Evolutionary conservation across 495 filamentous ascomycete genomes (phyloP).

Genomic region (Tuber magnatum): DNA sequence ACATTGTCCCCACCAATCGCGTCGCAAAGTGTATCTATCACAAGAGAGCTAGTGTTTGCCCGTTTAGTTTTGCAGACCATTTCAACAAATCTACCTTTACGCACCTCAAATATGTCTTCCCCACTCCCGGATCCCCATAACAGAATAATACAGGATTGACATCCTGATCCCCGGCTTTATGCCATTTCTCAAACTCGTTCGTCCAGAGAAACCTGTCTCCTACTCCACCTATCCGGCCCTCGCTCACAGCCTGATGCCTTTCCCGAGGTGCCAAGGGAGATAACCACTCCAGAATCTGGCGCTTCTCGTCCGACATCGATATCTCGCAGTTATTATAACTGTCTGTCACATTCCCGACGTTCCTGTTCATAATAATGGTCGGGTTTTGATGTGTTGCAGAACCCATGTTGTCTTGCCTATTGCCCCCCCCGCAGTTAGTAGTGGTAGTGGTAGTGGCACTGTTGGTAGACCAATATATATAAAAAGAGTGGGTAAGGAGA

Average conservation of each 20-base stretch:
- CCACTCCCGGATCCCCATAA: neutral
- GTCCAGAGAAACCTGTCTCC: neutral
- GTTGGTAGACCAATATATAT: too few relatives aligned
- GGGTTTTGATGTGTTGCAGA: neutral
- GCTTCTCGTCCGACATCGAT: neutral
- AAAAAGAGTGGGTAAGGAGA: too few relatives aligned
- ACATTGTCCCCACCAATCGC: neutral
- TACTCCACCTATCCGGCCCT: neutral
- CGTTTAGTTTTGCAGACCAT: neutral
- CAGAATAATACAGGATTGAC: neutral
- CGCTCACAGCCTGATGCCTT: neutral
- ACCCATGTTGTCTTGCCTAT: neutral
- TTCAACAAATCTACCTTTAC: neutral
- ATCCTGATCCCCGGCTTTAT: neutral
- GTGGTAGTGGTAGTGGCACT: too few relatives aligned
- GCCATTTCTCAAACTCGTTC: neutral
- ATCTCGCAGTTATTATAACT: neutral
- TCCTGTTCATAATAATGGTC: neutral
- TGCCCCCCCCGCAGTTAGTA: too few relatives aligned
- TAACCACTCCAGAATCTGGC: neutral
- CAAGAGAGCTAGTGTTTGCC: neutral
- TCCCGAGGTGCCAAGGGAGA: neutral
- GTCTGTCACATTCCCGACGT: neutral
- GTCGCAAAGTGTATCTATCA: neutral
- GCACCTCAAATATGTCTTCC: neutral